phyloP scores from a whole-genome alignment of 1,284 basidiomycete genomes.

The Rhodotorula sp. region DNA sequence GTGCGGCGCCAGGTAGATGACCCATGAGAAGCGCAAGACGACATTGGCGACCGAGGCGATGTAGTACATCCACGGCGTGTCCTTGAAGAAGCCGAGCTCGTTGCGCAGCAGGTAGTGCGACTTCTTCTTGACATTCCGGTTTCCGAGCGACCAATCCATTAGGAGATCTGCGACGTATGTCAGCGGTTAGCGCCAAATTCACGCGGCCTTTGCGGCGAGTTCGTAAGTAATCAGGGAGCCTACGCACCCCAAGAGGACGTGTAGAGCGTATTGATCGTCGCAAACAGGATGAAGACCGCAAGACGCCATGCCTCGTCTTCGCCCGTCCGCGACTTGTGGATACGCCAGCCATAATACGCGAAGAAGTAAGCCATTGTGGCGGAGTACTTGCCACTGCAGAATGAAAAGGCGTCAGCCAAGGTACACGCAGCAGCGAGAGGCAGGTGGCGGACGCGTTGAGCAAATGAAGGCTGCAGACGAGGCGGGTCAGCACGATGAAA shows the following conservation, averaged over 20 bases:
- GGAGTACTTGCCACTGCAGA: slow-evolving; percentile 35
- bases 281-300: slow-evolving; percentile 38
- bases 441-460: slow-evolving; percentile 25
- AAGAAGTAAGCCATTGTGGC: slow-evolving; percentile 30
- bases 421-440: background rate
- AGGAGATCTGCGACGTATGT: slow-evolving; percentile 27
- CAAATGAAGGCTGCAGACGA: slow-evolving; percentile 21
- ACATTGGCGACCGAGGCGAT: slow-evolving; percentile 39
- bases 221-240: too few relatives aligned
- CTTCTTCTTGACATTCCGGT: slow-evolving; percentile 24
- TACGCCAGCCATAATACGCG: slow-evolving; percentile 36
- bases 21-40: slow-evolving; percentile 44
- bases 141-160: slow-evolving; percentile 46
- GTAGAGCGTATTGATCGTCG: slow-evolving; percentile 28
- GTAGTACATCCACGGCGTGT: slow-evolving; percentile 43
- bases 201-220: too few relatives aligned
- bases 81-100: slow-evolving; percentile 44
- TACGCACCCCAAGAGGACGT: slow-evolving; percentile 29
- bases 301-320: slow-evolving; percentile 19
- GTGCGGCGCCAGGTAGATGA: slow-evolving; percentile 33
- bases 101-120: slow-evolving; percentile 35
- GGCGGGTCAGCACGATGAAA: background rate
- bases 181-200: background rate
- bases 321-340: slow-evolving; percentile 14
- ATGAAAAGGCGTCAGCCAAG: background rate